Evolutionary conservation across 2,329 filamentous ascomycete genomes (phyloP).

Genomic region (Fusarium nematophilum): DNA sequence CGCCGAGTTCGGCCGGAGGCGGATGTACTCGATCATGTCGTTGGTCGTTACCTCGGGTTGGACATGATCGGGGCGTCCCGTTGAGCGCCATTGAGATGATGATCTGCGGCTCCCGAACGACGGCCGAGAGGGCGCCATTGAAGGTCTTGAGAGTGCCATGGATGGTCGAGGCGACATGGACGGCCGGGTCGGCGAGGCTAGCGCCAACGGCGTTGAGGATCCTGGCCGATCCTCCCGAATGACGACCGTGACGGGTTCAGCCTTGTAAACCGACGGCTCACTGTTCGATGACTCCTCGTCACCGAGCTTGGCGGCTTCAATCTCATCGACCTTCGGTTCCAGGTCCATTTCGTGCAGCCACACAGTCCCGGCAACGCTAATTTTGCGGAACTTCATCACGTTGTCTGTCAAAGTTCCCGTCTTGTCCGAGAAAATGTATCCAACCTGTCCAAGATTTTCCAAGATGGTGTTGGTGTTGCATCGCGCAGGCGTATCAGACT

Average conservation of each 20-base stretch:
- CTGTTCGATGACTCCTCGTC: conserved; percentile 38
- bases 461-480: conserved; percentile 96
- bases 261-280: conserved; percentile 45
- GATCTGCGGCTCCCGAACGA: conserved; percentile 54
- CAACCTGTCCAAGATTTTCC: conserved; percentile 91
- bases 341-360: conserved; percentile 88
- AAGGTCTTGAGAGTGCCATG: conserved; percentile 42
- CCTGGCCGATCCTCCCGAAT: conserved; percentile 46
- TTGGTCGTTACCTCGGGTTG: conserved; percentile 73
- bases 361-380: conserved; percentile 88
- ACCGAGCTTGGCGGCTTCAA: conserved; percentile 29
- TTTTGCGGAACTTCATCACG: conserved; percentile 92
- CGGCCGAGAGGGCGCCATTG: conserved; percentile 44
- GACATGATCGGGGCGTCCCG: conserved; percentile 58
- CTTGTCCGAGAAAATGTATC: conserved; percentile 93
- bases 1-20: conserved; percentile 76
- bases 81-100: conserved; percentile 63
- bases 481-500: conserved; percentile 85
- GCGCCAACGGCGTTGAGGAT: conserved; percentile 19
- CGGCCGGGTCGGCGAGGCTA: conserved; percentile 44
- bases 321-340: conserved; percentile 48
- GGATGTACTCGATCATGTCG: conserved; percentile 83
- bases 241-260: conserved; percentile 43
- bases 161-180: conserved; percentile 41
- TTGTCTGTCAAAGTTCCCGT: conserved; percentile 96